Evolutionary conservation across 1,284 basidiomycete species (phyloP).

Genomic region (Gomphus bonarii): DNA sequence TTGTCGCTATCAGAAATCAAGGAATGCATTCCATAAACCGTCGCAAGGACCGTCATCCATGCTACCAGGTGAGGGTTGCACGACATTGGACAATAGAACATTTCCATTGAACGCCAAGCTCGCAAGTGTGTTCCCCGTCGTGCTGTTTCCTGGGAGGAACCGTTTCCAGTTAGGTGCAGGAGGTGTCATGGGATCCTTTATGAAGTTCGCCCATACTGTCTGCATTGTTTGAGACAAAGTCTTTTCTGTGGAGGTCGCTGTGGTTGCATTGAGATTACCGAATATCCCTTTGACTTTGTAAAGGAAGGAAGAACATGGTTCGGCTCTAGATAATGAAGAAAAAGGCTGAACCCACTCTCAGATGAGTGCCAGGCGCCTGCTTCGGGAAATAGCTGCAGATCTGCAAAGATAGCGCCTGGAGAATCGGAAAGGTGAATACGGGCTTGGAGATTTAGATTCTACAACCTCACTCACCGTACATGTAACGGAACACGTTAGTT

Average conservation of each 20-base stretch:
- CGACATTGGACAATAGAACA: constrained; percentile 6
- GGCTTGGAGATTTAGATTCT: not conserved
- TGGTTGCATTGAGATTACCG: constrained; percentile 14
- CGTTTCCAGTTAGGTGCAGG: constrained; percentile 4
- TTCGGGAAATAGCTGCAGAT: constrained; percentile 8
- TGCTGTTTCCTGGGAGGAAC: constrained; percentile 8
- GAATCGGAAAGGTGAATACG: not conserved
- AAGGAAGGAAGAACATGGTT: not conserved
- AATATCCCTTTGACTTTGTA: constrained; percentile 13
- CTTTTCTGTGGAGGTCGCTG: constrained; percentile 13
- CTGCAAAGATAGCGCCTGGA: constrained; percentile 8
- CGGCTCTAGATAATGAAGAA: not conserved
- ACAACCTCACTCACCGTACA: constrained; percentile 10
- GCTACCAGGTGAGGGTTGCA: not conserved
- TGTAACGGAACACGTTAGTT: constrained; percentile 13
- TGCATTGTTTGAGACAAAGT: constrained; percentile 14
- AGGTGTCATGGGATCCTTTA: constrained; percentile 11
- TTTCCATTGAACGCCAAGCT: constrained; percentile 5
- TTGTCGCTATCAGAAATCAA: not conserved
- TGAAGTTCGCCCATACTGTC: constrained; percentile 14
- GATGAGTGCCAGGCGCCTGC: constrained; percentile 9
- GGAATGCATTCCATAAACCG: not conserved
- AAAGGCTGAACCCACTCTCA: not conserved
- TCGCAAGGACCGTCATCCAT: constrained; percentile 6
- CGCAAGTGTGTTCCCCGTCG: not conserved